Evolutionary conservation across 2,329 filamentous ascomycete species (phyloP).

Genomic region (Eutypella sp.): DNA sequence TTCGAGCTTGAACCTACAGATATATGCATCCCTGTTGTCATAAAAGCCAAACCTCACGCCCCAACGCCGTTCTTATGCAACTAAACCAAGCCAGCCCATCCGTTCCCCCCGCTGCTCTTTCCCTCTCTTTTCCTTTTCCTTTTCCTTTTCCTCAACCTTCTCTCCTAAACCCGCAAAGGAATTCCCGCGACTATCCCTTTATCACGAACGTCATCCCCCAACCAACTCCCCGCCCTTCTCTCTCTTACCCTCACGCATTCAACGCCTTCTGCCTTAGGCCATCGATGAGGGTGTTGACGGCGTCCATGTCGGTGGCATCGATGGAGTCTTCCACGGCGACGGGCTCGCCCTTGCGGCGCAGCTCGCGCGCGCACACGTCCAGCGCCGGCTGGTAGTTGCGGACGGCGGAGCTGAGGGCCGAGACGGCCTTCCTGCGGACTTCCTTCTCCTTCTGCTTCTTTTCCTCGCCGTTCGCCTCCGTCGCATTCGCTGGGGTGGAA

Average conservation of each 20-base stretch:
- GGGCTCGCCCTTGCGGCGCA: conserved; percentile 51
- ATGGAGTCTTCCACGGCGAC: conserved; percentile 50
- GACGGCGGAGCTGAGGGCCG: conserved; percentile 78
- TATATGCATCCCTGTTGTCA: background rate
- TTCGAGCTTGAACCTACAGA: too few relatives aligned
- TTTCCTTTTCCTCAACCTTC: too few relatives aligned
- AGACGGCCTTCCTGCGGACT: conserved; percentile 81
- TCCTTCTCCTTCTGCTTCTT: conserved; percentile 35
- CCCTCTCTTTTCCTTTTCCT: too few relatives aligned
- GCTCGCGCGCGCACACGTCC: conserved; percentile 60
- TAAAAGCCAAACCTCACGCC: too few relatives aligned
- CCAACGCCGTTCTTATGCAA: conserved; percentile 12
- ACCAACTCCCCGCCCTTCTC: background rate
- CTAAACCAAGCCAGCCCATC: too few relatives aligned
- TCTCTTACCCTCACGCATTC: conserved; percentile 16
- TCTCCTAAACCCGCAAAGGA: too few relatives aligned
- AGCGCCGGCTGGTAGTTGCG: conserved; percentile 87
- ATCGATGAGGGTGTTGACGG: conserved; percentile 69
- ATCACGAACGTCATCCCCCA: too few relatives aligned
- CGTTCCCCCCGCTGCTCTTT: too few relatives aligned
- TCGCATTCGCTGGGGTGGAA: too few relatives aligned
- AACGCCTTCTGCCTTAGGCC: conserved; percentile 54
- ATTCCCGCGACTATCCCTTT: too few relatives aligned
- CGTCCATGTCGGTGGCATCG: conserved; percentile 85
- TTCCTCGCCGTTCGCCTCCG: conserved; percentile 34